These are phyloP conservation scores for Boechera stricta DNA, from an alignment of 345 rosid species.

Conservation along the genomic window DNA sequence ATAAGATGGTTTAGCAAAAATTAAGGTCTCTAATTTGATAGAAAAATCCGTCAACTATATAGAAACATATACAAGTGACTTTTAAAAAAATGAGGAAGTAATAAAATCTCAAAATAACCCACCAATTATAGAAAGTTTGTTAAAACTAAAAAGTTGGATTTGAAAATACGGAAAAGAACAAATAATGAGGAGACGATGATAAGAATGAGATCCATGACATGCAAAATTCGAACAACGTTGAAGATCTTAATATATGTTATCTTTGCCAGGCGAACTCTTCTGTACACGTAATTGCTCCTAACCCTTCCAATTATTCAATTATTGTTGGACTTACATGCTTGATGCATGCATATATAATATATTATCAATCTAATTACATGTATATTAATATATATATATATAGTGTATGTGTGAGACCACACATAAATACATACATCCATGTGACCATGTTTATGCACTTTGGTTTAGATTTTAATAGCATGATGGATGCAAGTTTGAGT, in stretches of 20 bases:
- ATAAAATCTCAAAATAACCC: neutral
- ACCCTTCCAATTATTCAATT: slow-evolving; percentile 28
- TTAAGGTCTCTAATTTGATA: neutral
- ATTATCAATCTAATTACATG: slow-evolving; percentile 20
- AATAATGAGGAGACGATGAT: slow-evolving; percentile 17
- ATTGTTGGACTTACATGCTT: slow-evolving; percentile 37
- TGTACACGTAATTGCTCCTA: slow-evolving; percentile 27
- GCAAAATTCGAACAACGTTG: slow-evolving; percentile 38
- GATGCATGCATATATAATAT: slow-evolving; percentile 28
- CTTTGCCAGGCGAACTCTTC: slow-evolving; percentile 38
- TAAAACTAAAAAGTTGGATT: neutral
- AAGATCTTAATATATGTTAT: slow-evolving; percentile 30
- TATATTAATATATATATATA: neutral
- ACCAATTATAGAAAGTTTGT: slow-evolving; percentile 2
- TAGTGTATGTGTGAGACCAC: neutral
- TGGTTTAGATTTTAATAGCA: slow-evolving; percentile 8
- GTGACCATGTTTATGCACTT: slow-evolving; percentile 18
- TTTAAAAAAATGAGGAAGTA: neutral
- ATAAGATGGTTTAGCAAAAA: neutral
- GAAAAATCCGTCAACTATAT: neutral
- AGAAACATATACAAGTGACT: neutral
- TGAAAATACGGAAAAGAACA: neutral
- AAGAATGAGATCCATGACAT: slow-evolving; percentile 35
- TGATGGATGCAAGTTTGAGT: neutral
- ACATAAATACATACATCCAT: neutral